Evolutionary conservation across 169 alveolate genomes (phyloP), one percentile per base, ranked within the genome.

Genomic region (Babesia ovata): DNA sequence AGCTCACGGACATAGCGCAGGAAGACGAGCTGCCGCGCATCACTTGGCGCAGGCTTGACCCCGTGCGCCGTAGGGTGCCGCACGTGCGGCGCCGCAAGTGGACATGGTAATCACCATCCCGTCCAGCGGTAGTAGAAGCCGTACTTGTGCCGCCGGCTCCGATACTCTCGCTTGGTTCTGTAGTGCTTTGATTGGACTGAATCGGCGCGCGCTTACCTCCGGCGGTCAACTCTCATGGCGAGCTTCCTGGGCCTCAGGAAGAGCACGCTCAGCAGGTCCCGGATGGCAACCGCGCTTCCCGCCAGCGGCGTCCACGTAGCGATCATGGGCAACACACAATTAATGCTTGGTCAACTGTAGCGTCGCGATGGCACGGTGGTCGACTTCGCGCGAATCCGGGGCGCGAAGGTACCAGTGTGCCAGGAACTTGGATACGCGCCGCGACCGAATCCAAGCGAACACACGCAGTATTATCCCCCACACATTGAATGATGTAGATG

Each of bases 121-220:
- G 75, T 58, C 90, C 90, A 83, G n/a, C 60, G 74, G 83, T 83
- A 83, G 57, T 83, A 36, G 65, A 28, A 83, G 19, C 90, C 90
- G 45, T 54, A 74, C 60, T 74, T 83, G 60, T 83, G 90, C 33
- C 86, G 48, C 26, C 74, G 33, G 49, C 67, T 61, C 36, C 86
- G 63, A 21, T 83, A 75, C 48, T 81, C 88, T 4, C 76, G 75
- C 54, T 81, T 81, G 22, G 79, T 81, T 42, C 88, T 81, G 56
- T 9, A 36, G 33, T 26, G 63, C 12, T 2, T 10, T 36, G 24
- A 7, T 1, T 9, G 28, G 28, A 0, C n/a, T 10, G 4, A 39
- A 2, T 11, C 0, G 4, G 54, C 12, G 22, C 28, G 16, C 33
- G 11, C 75, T 17, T 69, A 83, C 90, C 82, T 74, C 45, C 90